Evolutionary conservation across 257 asterid species (phyloP).

Genomic region (Buddleja alternifolia): DNA sequence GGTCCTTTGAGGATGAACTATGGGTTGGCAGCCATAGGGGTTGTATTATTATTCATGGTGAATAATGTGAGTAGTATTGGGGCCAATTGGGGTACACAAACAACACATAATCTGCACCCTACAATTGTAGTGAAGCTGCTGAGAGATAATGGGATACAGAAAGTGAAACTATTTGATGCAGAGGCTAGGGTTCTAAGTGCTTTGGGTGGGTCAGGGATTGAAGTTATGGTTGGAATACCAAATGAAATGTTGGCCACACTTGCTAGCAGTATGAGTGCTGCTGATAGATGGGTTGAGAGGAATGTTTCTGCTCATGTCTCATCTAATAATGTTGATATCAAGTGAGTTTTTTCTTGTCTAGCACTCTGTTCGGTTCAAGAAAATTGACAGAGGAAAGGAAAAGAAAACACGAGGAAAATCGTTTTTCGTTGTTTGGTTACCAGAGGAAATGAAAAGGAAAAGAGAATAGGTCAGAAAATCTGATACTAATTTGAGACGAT

Average conservation of each 20-base stretch:
- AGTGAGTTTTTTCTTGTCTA: slow-evolving; percentile 38
- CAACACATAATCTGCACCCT: slow-evolving; percentile 79
- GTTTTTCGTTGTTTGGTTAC: too few species aligned
- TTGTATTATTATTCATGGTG: slow-evolving; percentile 39
- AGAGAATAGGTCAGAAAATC: too few species aligned
- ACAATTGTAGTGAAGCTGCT: slow-evolving; percentile 65
- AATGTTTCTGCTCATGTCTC: slow-evolving; percentile 78
- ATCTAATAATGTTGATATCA: slow-evolving; percentile 76
- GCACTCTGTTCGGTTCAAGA: too few species aligned
- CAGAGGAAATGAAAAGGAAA: too few species aligned
- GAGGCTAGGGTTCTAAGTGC: slow-evolving; percentile 58
- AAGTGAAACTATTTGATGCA: slow-evolving; percentile 90
- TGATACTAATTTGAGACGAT: too few species aligned
- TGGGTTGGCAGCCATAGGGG: slow-evolving; percentile 23
- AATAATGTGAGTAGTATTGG: slow-evolving; percentile 62
- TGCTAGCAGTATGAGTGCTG: slow-evolving; percentile 69
- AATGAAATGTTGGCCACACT: slow-evolving; percentile 71
- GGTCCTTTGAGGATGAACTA: slow-evolving; percentile 34
- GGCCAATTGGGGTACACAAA: slow-evolving; percentile 92
- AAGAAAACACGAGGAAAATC: too few species aligned
- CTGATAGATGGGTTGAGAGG: slow-evolving; percentile 84
- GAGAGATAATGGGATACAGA: slow-evolving; percentile 77
- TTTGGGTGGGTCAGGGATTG: slow-evolving; percentile 81
- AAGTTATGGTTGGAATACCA: slow-evolving; percentile 97
- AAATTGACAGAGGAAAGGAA: too few species aligned